Evolutionary conservation across 2,329 filamentous ascomycete species (phyloP).

Genomic region (Pseudogymnoascus verrucosus): DNA sequence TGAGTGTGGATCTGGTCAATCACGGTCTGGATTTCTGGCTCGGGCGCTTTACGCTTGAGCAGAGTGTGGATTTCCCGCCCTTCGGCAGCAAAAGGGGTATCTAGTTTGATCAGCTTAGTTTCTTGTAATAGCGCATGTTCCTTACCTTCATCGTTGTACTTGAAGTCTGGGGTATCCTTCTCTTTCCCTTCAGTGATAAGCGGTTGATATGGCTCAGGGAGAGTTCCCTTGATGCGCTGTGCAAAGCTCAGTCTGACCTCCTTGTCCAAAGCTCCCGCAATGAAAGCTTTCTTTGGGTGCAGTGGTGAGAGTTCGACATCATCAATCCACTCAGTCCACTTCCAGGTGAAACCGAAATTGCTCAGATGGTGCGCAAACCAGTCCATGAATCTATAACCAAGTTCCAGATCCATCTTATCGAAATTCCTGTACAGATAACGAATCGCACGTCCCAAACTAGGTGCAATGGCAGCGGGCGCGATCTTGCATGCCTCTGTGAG

Average conservation of each 20-base stretch:
- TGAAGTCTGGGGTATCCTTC: slow-evolving; percentile 93
- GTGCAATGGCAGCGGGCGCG: slow-evolving; percentile 90
- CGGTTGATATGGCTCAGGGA: slow-evolving; percentile 73
- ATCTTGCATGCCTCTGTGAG: slow-evolving; percentile 95
- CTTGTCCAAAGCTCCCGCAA: slow-evolving; percentile 84
- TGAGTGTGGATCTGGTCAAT: slow-evolving; percentile 76
- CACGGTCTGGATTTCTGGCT: slow-evolving; percentile 77
- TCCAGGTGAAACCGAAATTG: slow-evolving; percentile 99
- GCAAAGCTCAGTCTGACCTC: slow-evolving; percentile 95
- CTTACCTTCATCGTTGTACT: slow-evolving; percentile 70
- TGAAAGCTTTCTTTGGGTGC: slow-evolving; percentile 88
- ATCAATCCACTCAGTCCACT: slow-evolving; percentile 95
- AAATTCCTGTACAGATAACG: slow-evolving; percentile 80
- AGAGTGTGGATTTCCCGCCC: slow-evolving; percentile 74
- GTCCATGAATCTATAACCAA: slow-evolving; percentile 81
- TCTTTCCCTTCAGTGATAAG: slow-evolving; percentile 84
- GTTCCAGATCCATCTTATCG: slow-evolving; percentile 76
- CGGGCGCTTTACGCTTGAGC: slow-evolving; percentile 73
- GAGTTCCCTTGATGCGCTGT: slow-evolving; percentile 87
- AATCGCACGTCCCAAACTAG: slow-evolving; percentile 86
- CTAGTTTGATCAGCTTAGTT: slow-evolving; percentile 26
- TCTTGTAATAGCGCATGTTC: slow-evolving; percentile 17
- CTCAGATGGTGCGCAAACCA: slow-evolving; percentile 98
- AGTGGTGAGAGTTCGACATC: slow-evolving; percentile 70
- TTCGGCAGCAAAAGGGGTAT: slow-evolving; percentile 72